Evolutionary conservation across 179 eudicot species (phyloP).

Genomic region (Spinacia oleracea): DNA sequence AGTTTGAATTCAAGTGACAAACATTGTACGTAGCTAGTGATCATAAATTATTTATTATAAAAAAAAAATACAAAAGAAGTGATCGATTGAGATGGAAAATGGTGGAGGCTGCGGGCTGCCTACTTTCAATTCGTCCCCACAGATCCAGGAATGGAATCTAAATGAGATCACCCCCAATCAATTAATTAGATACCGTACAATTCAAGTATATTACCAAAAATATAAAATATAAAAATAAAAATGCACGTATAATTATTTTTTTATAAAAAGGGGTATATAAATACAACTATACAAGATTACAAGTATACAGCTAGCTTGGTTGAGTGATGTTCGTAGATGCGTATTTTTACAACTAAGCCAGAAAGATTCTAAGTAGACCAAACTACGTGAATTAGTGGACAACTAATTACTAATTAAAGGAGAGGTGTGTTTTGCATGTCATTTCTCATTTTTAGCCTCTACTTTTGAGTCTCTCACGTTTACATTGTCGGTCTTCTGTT

Average conservation of each 20-base stretch:
- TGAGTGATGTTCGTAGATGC: not conserved
- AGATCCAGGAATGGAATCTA: constrained; percentile 16
- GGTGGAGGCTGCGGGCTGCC: not conserved
- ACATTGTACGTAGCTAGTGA: not conserved
- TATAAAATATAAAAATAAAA: too few relatives aligned
- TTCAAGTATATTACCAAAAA: not conserved
- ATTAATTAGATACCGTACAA: not conserved
- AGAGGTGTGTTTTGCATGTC: constrained; percentile 23
- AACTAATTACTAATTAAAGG: not conserved
- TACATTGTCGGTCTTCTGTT: not conserved
- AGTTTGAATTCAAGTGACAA: too few relatives aligned
- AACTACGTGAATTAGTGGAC: constrained; percentile 19
- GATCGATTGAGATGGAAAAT: not conserved
- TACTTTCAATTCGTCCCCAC: constrained; percentile 3
- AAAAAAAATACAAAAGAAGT: too few relatives aligned
- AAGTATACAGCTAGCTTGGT: not conserved
- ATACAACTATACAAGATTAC: too few relatives aligned
- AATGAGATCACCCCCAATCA: too few relatives aligned
- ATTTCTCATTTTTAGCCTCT: not conserved
- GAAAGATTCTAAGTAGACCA: constrained; percentile 21
- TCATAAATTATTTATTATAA: too few relatives aligned
- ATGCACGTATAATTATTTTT: too few relatives aligned
- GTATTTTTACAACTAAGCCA: constrained; percentile 11
- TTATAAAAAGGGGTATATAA: too few relatives aligned
- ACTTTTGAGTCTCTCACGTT: constrained; percentile 13